phyloP scores from a whole-genome alignment of 257 asterid genomes.

The Solanum paucissectum region DNA sequence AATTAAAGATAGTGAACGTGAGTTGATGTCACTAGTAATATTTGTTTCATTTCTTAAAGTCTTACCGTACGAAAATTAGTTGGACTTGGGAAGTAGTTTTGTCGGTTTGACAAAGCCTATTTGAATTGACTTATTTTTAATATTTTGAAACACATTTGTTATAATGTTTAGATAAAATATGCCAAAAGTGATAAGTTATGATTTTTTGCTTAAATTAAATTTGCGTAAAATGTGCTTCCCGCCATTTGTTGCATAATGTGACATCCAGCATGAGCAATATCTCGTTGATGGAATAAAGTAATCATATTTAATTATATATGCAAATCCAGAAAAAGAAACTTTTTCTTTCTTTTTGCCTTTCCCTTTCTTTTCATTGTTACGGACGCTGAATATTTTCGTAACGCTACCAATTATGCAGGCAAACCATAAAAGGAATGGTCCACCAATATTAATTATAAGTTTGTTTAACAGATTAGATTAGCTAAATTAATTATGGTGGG shows the following conservation, averaged over 20 bases:
- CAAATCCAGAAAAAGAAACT: background rate
- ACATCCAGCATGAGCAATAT: background rate
- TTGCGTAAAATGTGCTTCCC: background rate
- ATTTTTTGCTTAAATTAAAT: too few relatives aligned
- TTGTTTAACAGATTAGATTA: slow-evolving; percentile 1
- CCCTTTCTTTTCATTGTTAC: background rate
- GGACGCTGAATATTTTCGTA: background rate
- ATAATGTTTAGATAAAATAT: background rate
- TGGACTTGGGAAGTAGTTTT: background rate
- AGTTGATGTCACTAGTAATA: background rate
- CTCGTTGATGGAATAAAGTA: background rate
- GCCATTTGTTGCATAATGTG: background rate
- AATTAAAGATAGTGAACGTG: background rate
- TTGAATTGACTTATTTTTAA: background rate
- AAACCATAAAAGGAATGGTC: background rate
- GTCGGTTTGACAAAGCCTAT: background rate
- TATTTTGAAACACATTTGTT: background rate
- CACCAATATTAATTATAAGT: background rate
- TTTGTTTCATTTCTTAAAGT: background rate
- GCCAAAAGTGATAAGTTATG: too few relatives aligned
- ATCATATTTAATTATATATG: background rate
- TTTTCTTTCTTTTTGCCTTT: background rate
- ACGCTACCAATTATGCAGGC: background rate
- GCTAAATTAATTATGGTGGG: background rate
- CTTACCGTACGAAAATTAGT: background rate